These are phyloP conservation scores for Populus nigra DNA, from an alignment of 345 rosid species.

Conservation along the genomic window DNA sequence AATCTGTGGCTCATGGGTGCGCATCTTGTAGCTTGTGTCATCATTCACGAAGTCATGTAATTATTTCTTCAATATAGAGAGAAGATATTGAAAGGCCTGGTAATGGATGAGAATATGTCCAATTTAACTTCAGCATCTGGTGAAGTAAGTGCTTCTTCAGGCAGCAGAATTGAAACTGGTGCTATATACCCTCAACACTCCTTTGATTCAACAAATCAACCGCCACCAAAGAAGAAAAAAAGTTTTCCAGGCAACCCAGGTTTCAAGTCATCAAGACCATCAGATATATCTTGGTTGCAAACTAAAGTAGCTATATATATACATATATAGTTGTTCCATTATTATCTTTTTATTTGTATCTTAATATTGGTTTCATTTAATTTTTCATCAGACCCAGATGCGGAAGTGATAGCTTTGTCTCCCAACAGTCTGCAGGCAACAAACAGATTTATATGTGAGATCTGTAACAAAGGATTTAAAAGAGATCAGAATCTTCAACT, in stretches of 20 bases:
- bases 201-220: constrained; percentile 39
- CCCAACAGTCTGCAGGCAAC: constrained; percentile 48
- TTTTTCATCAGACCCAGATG: constrained; percentile 48
- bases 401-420: constrained; percentile 58
- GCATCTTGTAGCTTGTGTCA: constrained; percentile 22
- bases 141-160: constrained; percentile 62
- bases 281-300: neutral
- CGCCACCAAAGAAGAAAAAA: constrained; percentile 47
- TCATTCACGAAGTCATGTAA: constrained; percentile 7
- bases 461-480: constrained; percentile 63
- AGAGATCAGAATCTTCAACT: constrained; percentile 74
- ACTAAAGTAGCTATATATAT: neutral
- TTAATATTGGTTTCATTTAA: neutral
- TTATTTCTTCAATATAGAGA: neutral
- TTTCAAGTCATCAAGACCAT: constrained; percentile 3
- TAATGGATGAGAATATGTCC: constrained; percentile 56
- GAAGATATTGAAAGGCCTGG: constrained; percentile 34
- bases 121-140: constrained; percentile 71
- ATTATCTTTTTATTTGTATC: neutral
- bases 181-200: constrained; percentile 34
- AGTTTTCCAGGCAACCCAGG: constrained; percentile 64
- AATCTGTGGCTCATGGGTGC: constrained; percentile 19
- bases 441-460: constrained; percentile 57
- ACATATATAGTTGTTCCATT: neutral
- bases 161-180: constrained; percentile 40